These are phyloP conservation scores for Pseudozyma tsukubaensis DNA, from an alignment of 1,284 basidiomycete genomes.

Conservation along the genomic window DNA sequence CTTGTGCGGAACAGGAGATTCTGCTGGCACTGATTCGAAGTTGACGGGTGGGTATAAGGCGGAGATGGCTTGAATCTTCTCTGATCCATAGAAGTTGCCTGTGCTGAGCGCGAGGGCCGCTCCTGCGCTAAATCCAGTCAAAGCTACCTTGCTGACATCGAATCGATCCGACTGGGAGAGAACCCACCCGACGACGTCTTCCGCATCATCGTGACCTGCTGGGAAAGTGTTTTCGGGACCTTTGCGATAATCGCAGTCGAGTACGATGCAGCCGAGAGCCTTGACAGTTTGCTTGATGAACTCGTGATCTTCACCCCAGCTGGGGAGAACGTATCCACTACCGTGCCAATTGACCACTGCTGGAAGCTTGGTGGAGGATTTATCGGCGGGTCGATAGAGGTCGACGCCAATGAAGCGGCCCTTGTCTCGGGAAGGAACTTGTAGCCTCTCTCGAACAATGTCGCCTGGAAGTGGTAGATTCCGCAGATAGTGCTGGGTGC, in stretches of 20 bases:
- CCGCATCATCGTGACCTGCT: slow-evolving; percentile 43
- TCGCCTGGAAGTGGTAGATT: slow-evolving; percentile 15
- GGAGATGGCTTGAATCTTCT: slow-evolving; percentile 46
- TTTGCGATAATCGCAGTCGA: slow-evolving; percentile 62
- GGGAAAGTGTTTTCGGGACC: slow-evolving; percentile 61
- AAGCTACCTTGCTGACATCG: slow-evolving; percentile 33
- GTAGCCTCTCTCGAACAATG: slow-evolving; percentile 25
- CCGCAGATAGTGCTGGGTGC: slow-evolving; percentile 30
- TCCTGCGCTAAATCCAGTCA: slow-evolving; percentile 62
- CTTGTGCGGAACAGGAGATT: slow-evolving; percentile 5
- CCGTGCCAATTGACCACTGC: slow-evolving; percentile 47
- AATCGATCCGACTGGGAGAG: slow-evolving; percentile 43
- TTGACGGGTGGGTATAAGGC: slow-evolving; percentile 49
- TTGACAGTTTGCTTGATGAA: slow-evolving; percentile 29
- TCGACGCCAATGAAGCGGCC: slow-evolving; percentile 41
- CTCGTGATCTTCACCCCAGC: slow-evolving; percentile 44
- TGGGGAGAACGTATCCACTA: slow-evolving; percentile 40
- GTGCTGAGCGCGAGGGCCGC: slow-evolving; percentile 53
- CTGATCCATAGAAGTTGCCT: slow-evolving; percentile 29
- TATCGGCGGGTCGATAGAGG: slow-evolving; percentile 30
- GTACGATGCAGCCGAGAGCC: slow-evolving; percentile 26
- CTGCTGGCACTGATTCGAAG: slow-evolving; percentile 1
- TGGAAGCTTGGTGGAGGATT: slow-evolving; percentile 22
- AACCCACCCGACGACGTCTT: slow-evolving; percentile 51
- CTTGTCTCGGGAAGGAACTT: slow-evolving; percentile 33